Base-by-base conservation (phyloP, 176 grass and related monocot species). In the Phyllostachys edulis region DNA sequence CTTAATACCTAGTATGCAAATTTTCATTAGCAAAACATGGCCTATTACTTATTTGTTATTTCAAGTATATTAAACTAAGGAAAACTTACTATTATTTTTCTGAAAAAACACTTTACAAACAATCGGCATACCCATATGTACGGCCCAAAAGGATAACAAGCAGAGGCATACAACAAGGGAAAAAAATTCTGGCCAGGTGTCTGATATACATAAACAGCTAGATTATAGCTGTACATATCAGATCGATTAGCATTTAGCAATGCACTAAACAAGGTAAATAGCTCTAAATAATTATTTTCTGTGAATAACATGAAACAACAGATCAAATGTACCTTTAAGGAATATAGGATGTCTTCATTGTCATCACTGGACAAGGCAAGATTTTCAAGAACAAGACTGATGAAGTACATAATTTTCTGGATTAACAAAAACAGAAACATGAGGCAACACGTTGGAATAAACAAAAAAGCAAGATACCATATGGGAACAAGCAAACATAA, bases 401-500 rank as follows among this genome's bases (percentile, higher is more conserved):
- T 96, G 83, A 99, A 89, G 81, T 99, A 92, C 89, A 99, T 99
- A 29, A 96, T 94, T 99, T 99, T 96, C 96, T 99, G 89, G 56
- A 80, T 46, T 80, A 52, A 69, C 36, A 75, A n/a, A n/a, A n/a
- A 84, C 5, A 78, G 9, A 9, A 67, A 76, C 44, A 84, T 82
- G 29, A 78, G 26, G 1, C 57, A 39, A 82, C 49, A 34, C 12
- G 41, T 75, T 86, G 60, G 39, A 88, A 86, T 82, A 63, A 85
- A 13, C 51, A 89, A 85, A 69, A 88, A 84, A 56, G 26, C 42
- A 57, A 87, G 49, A 78, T 73, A 32, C 2, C 73, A 75, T 72
- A 32, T 1, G 26, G 37, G 38, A 76, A 83, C 39, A 50, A 38
- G 24, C 10, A 69, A 21, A 67, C n/a, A 37, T 67, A 81, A 42